A percentile compares a stretch with the other conserved stretches of the same genome.
Conservation (phyloP, 2,329 filamentous ascomycete species). For the Claviceps monticola region DNA sequence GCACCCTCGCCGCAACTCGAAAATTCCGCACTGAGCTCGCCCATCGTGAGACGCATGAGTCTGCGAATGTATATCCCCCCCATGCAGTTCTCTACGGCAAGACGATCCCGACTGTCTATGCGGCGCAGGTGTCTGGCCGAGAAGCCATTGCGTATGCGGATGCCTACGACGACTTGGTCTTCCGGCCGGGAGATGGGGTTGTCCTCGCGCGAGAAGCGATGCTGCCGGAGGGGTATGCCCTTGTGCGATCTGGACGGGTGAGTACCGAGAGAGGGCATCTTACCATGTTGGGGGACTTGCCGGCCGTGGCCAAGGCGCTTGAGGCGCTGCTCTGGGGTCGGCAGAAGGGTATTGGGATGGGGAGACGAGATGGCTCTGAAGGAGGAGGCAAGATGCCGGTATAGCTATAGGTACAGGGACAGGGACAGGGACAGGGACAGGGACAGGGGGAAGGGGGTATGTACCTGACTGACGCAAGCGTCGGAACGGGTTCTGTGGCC, state of each 20-base stretch:
- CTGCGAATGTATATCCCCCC: slow-evolving; percentile 66
- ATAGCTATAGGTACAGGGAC: background rate
- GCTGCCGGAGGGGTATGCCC: slow-evolving; percentile 65
- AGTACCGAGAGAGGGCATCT: slow-evolving; percentile 78
- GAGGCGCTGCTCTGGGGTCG: slow-evolving; percentile 53
- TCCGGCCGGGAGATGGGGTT: slow-evolving; percentile 79
- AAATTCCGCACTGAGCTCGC: slow-evolving; percentile 64
- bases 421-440: no score
- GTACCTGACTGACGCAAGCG: background rate
- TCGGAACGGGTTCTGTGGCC: no score
- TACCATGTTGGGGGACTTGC: slow-evolving; percentile 71
- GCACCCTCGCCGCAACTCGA: slow-evolving; percentile 57
- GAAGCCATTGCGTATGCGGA: slow-evolving; percentile 65
- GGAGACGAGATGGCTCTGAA: slow-evolving; percentile 13
- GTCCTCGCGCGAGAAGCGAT: slow-evolving; percentile 76
- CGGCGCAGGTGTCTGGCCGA: slow-evolving; percentile 56
- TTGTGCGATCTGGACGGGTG: slow-evolving; percentile 60
- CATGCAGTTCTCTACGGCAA: slow-evolving; percentile 77
- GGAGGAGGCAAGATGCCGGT: no score
- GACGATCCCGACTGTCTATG: slow-evolving; percentile 71
- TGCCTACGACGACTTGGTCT: slow-evolving; percentile 75
- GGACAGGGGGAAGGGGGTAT: no score
- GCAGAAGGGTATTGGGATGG: slow-evolving; percentile 57
- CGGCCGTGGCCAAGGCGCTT: slow-evolving; percentile 64
- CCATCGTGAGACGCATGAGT: slow-evolving; percentile 43